Evolutionary conservation across 2,329 filamentous ascomycete species (phyloP).

Genomic region (Botrytis elliptica): DNA sequence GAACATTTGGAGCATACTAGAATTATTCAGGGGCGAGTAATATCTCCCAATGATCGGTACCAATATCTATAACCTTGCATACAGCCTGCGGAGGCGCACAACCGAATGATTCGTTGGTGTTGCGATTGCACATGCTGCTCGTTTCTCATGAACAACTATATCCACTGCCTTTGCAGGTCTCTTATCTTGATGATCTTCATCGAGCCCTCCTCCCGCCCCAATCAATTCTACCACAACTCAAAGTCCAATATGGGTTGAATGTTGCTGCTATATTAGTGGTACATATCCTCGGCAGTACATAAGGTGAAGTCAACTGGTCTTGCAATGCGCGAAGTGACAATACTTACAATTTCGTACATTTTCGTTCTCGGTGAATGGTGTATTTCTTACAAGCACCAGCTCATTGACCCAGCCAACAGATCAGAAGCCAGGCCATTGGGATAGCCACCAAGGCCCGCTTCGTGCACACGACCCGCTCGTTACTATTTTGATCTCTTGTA

Average conservation of each 20-base stretch:
- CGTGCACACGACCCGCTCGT: conserved; percentile 1
- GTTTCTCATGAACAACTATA: not conserved
- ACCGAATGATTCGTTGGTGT: not conserved
- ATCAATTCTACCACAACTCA: not conserved
- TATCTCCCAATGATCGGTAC: conserved; percentile 2
- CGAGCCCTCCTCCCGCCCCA: not conserved
- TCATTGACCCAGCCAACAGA: not conserved
- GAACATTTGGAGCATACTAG: not conserved
- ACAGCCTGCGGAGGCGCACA: conserved; percentile 5
- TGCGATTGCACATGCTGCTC: not conserved
- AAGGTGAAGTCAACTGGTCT: not conserved
- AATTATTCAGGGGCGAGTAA: not conserved
- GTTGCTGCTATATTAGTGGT: not conserved
- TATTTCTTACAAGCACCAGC: not conserved
- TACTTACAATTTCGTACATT: conserved; percentile 6
- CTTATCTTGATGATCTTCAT: not conserved
- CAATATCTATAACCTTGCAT: conserved; percentile 1
- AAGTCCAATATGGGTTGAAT: not conserved
- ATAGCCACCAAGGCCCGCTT: not conserved
- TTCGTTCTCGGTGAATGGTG: not conserved
- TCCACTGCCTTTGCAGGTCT: not conserved
- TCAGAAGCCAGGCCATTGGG: conserved; percentile 3
- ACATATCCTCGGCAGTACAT: not conserved
- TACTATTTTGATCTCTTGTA: not conserved
- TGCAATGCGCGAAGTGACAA: not conserved